Base-by-base conservation (phyloP, 805 yeast genomes). In the Novakomyces olei region DNA sequence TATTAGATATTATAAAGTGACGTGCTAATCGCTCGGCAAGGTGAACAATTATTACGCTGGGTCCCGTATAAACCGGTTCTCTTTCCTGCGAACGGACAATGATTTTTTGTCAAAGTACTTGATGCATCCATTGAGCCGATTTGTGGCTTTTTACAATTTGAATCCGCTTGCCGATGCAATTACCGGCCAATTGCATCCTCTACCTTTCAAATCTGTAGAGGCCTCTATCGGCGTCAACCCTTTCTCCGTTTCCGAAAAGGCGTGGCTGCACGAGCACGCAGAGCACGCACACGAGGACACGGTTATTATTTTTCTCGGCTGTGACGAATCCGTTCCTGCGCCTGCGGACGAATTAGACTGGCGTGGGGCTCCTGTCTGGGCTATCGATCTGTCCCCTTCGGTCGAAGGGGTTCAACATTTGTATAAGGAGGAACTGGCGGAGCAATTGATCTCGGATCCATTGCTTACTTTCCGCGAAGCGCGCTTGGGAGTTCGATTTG, bases 61-160 rank as follows among this genome's bases (percentile, higher is more conserved):
- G 10, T 67, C 59, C 37, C 67, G 65, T 4, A 53, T 75, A 36
- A 71, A 73, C 47, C 52, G 85, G 36, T 66, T 74, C 4, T 64
- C 74, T 12, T 75, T 72, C 41, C 51, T 73, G 32, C 53, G 85
- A 24, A 65, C 65, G 16, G 67, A 73, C 45, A 29, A 50, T 12
- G 61, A 55, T 19, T 71, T 70, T 41, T 60, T 74, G 22, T 40
- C 51, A 31, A 44, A 47, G 26, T 65, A 70, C 4, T 48, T 65
- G 14, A 40, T 39, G 15, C 66, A 64, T 37, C 54, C 59, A 2
- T 49, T 61, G 2, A 52, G 78, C 1, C 50, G 65, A 33, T 64
- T 72, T 36, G 45, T 74, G 2, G 61, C 67, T 29, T 50, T 56
- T 34, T 29, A 40, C 18, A 37, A 42, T 15, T 42, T 47, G 8